phyloP scores from a whole-genome alignment of 2,329 filamentous ascomycete species.

The Sphaceloma murrayae region DNA sequence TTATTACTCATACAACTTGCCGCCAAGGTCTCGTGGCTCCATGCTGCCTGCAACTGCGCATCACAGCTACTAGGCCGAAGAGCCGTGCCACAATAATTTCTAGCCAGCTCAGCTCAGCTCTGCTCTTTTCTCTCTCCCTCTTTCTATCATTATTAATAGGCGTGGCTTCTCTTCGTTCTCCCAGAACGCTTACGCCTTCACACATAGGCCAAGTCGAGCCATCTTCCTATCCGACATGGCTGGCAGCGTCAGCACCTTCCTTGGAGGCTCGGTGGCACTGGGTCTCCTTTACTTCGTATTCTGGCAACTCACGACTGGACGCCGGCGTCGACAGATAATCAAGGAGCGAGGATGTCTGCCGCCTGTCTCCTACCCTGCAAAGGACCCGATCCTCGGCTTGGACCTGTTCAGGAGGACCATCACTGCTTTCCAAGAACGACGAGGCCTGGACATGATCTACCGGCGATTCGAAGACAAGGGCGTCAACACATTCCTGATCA shows the following conservation, averaged over 20 bases:
- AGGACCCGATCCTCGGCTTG: constrained; percentile 38
- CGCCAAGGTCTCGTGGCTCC: no score
- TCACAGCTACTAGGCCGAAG: not conserved
- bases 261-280: constrained; percentile 20
- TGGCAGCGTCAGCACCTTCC: not conserved
- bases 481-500: constrained; percentile 34
- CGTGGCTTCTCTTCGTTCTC: not conserved
- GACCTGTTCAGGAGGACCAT: constrained; percentile 10
- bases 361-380: constrained; percentile 40
- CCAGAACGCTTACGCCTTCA: no score
- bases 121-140: not conserved
- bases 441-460: constrained; percentile 14
- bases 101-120: not conserved
- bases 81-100: not conserved
- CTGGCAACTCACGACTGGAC: constrained; percentile 29
- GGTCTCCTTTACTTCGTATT: constrained; percentile 31
- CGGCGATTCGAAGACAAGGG: constrained; percentile 5
- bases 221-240: not conserved
- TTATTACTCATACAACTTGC: no score
- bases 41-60: not conserved
- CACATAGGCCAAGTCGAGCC: no score
- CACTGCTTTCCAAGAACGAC: constrained; percentile 10
- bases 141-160: not conserved
- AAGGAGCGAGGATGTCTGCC: constrained; percentile 41
- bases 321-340: constrained; percentile 31